Evolutionary conservation across 192 early-diverging fungal species (phyloP).

Genomic region (Entophlyctis luteolus): DNA sequence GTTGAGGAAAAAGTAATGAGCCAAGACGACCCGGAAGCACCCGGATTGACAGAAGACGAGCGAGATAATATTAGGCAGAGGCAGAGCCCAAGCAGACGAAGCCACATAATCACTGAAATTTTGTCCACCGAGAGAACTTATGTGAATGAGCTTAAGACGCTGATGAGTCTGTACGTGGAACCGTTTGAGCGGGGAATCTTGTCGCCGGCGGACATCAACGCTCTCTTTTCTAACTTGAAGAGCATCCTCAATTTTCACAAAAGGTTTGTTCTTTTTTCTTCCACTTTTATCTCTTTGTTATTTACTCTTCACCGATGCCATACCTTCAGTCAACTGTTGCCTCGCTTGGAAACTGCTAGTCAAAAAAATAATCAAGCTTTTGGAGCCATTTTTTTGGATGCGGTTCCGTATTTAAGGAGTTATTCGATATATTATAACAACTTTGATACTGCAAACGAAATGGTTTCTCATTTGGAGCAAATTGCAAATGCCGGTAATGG

Average conservation of each 20-base stretch:
- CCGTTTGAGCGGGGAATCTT: constrained; percentile 43
- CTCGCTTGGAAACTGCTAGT: constrained; percentile 47
- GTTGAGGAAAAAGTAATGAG: not conserved
- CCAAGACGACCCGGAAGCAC: constrained; percentile 35
- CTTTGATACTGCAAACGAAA: constrained; percentile 67
- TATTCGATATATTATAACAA: constrained; percentile 84
- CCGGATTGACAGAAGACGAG: constrained; percentile 31
- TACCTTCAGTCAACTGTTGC: constrained; percentile 64
- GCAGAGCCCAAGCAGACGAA: constrained; percentile 46
- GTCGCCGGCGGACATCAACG: constrained; percentile 1
- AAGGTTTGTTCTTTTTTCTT: constrained; percentile 42
- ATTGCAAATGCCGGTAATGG: constrained; percentile 11
- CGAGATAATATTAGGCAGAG: constrained; percentile 27
- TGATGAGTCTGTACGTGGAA: constrained; percentile 64
- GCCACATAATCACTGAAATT: constrained; percentile 73
- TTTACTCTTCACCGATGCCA: not conserved
- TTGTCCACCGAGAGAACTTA: constrained; percentile 82
- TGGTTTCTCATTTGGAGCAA: constrained; percentile 50
- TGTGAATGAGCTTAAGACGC: constrained; percentile 70
- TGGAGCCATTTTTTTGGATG: constrained; percentile 72
- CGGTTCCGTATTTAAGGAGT: constrained; percentile 76
- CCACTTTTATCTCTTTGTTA: no score
- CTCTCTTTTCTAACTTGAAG: constrained; percentile 77
- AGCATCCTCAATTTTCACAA: constrained; percentile 68
- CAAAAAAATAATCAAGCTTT: constrained; percentile 54